Evolutionary conservation across 768 basidiomycete genomes (phyloP).

Genomic region (Tylopilus sp.): DNA sequence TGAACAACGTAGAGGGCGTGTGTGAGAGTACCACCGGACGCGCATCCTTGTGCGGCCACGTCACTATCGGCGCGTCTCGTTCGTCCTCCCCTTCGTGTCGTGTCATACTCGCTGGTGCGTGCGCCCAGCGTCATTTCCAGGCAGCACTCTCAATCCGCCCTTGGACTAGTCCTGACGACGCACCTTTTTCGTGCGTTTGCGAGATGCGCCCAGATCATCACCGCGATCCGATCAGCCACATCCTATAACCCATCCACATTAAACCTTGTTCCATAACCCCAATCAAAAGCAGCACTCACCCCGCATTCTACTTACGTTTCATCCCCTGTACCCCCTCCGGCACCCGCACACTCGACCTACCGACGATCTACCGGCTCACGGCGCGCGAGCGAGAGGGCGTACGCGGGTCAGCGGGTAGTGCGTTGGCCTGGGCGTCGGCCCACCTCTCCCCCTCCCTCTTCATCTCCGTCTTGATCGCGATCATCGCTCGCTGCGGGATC

Average conservation of each 20-base stretch:
- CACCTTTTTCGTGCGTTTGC: conserved; percentile 4
- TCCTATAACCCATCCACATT: too few species aligned
- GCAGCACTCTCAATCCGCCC: background rate
- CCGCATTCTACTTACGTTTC: conserved; percentile 17
- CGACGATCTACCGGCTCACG: background rate
- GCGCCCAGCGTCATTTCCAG: background rate
- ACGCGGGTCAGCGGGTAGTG: too few species aligned
- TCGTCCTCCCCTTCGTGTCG: background rate
- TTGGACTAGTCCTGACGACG: background rate
- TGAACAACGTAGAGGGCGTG: too few species aligned
- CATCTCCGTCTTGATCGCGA: too few species aligned
- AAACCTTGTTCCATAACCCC: background rate
- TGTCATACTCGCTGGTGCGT: background rate
- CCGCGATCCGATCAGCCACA: too few species aligned
- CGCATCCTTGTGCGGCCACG: background rate
- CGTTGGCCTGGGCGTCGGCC: too few species aligned
- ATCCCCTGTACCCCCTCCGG: conserved; percentile 1
- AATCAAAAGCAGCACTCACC: too few species aligned
- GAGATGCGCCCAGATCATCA: background rate
- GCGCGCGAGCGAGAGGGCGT: background rate
- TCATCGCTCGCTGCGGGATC: background rate
- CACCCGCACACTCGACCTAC: conserved; percentile 15
- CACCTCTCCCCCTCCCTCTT: too few species aligned
- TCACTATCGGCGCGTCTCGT: background rate
- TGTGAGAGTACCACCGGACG: background rate